Evolutionary conservation across 179 eudicot species (phyloP).

Genomic region (Beta lomatogona): DNA sequence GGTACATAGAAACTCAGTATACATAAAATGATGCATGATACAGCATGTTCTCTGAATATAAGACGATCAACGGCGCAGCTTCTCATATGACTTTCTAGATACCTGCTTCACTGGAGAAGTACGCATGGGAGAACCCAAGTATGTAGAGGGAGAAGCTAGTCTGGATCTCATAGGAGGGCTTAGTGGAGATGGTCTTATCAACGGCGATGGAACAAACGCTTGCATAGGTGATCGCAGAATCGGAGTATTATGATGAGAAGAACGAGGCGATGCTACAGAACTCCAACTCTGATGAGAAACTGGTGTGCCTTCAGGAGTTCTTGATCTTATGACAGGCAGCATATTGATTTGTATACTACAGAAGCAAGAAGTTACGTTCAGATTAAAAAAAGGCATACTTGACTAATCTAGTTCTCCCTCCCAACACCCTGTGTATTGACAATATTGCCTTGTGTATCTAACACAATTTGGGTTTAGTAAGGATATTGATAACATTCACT

Average conservation of each 20-base stretch:
- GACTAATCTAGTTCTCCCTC: too few relatives aligned
- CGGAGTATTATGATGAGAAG: constrained; percentile 49
- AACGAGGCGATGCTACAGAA: constrained; percentile 46
- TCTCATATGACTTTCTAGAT: constrained; percentile 50
- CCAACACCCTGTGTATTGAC: too few relatives aligned
- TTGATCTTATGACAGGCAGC: constrained; percentile 43
- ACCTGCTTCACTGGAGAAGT: constrained; percentile 46
- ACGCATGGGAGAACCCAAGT: constrained; percentile 21
- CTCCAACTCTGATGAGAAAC: constrained; percentile 31
- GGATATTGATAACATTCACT: too few relatives aligned
- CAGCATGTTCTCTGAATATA: constrained; percentile 7
- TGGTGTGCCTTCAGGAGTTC: constrained; percentile 42
- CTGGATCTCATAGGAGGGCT: constrained; percentile 51
- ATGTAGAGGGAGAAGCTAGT: constrained; percentile 43
- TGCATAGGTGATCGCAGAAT: constrained; percentile 50
- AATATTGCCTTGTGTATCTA: too few relatives aligned
- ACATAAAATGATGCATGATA: background rate
- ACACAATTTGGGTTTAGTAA: too few relatives aligned
- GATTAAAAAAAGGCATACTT: background rate
- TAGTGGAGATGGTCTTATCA: constrained; percentile 47
- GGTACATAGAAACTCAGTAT: too few relatives aligned
- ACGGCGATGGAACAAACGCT: constrained; percentile 55
- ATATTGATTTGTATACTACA: constrained; percentile 63
- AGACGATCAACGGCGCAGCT: constrained; percentile 35
- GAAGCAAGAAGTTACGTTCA: background rate